Evolutionary conservation across 2,329 filamentous ascomycete species (phyloP).

Genomic region (Cladosporium sphaerospermum): DNA sequence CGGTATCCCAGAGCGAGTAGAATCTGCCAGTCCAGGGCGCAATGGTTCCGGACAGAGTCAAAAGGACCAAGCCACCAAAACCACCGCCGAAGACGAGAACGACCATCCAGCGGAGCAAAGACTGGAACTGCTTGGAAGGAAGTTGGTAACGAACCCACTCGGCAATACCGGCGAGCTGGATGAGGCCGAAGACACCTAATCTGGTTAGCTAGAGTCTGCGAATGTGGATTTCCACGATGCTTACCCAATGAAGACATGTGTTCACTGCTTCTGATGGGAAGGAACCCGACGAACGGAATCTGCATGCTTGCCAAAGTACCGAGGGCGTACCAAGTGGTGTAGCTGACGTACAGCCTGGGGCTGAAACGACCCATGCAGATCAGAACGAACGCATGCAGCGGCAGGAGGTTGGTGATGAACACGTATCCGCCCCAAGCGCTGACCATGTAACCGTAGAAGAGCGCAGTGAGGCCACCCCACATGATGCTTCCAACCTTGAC

Average conservation of each 20-base stretch:
- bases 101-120: slow-evolving; percentile 71
- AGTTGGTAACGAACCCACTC: slow-evolving; percentile 86
- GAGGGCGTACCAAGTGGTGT: slow-evolving; percentile 96
- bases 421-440: slow-evolving; percentile 99
- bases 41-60: slow-evolving; percentile 82
- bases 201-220: not conserved
- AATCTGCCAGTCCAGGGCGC: slow-evolving; percentile 97
- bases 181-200: slow-evolving; percentile 83
- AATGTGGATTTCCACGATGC: slow-evolving; percentile 22
- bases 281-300: slow-evolving; percentile 96
- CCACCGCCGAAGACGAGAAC: slow-evolving; percentile 67
- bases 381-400: slow-evolving; percentile 86
- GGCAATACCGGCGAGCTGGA: slow-evolving; percentile 88
- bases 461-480: slow-evolving; percentile 88
- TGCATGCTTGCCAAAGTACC: slow-evolving; percentile 98
- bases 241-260: slow-evolving; percentile 94
- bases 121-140: slow-evolving; percentile 89
- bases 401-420: slow-evolving; percentile 96
- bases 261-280: slow-evolving; percentile 93
- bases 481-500: slow-evolving; percentile 94
- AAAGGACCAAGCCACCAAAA: slow-evolving; percentile 68
- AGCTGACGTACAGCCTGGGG: slow-evolving; percentile 87
- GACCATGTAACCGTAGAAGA: slow-evolving; percentile 99
- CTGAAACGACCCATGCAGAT: slow-evolving; percentile 97
- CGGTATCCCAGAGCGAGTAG: slow-evolving; percentile 98